phyloP scores from a whole-genome alignment of 371 early-diverging fungal species.

The Coemansia sp. region DNA sequence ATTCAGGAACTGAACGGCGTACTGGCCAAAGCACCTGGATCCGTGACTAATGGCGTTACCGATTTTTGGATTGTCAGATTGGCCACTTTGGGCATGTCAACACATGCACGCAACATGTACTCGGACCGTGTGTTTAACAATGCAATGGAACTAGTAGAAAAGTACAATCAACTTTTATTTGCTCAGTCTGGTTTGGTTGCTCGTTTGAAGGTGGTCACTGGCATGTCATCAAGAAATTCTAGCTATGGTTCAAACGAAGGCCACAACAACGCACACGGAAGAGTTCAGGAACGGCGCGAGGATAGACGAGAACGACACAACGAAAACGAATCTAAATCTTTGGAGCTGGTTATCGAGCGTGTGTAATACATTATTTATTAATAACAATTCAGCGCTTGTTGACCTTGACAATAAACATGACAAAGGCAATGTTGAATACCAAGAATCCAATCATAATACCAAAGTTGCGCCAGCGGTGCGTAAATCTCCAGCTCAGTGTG shows the following conservation, averaged over 20 bases:
- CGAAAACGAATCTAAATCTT: no score
- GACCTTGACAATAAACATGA: no score
- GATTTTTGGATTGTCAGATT: background rate
- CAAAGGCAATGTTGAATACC: no score
- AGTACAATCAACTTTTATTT: background rate
- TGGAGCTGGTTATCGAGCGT: no score
- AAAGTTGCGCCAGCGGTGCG: constrained; percentile 71
- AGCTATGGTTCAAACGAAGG: no score
- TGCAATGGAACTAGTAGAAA: background rate
- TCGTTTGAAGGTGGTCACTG: background rate
- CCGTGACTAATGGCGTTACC: background rate
- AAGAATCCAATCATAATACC: constrained; percentile 63
- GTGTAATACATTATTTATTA: constrained; percentile 9
- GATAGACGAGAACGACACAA: no score
- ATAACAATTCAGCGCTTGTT: constrained; percentile 34
- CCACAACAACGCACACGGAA: no score
- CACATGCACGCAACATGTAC: background rate
- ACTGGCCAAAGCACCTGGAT: background rate
- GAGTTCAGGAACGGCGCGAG: no score
- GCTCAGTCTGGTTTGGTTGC: background rate
- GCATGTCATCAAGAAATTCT: background rate
- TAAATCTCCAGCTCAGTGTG: constrained; percentile 63
- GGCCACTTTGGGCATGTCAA: background rate
- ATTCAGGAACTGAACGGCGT: background rate
- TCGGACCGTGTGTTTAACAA: background rate